Evolutionary conservation across 2,329 filamentous ascomycete species (phyloP), one percentile per base, ranked within the genome.

Genomic region (Eurotiales sp.): DNA sequence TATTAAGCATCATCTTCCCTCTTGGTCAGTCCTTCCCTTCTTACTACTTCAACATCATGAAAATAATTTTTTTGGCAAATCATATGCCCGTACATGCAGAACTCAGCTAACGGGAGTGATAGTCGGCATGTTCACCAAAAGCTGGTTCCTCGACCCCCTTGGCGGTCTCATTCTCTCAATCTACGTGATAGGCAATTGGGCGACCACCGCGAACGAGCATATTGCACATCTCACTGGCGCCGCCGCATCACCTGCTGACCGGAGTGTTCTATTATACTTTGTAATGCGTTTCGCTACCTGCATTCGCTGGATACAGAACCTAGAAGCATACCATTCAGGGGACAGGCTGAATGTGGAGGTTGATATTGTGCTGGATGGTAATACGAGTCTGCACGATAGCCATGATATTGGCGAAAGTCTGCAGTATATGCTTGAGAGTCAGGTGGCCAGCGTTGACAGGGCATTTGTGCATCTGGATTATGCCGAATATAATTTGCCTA

Each of bases 201-300:
- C 77, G 10, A 66, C 76, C 47, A 84, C 83, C 43, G 81, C 81
- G 3, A 80, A 79, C 51, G 81, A 84, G 56, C 80, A 85, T 55
- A 78, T 84, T 12, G 81, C 78, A 72, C 72, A 83, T 21, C 72
- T 84, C 4, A 81, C 83, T 1, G 81, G 82, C 49, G 83, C 82
- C 56, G 74, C 79, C 2, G 82, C 82, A n/a, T 79, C 80, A 2
- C 74, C 74, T 17, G 77, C 79, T 58, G 51, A 76, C n/a, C 81
- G 90, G 25, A 95, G 93, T 64, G 82, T 95, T 42, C 71, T 96
- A 19, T 77, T 96, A 1, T 96, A 96, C 71, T 80, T 95, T 59
- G 93, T 90, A 1, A 95, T 96, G 87, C 86, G 91, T 17, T 96
- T 96, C 65, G 90, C 90, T 41, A 89, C 87, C 59, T 87, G 87